Conservation (phyloP, 1,139 yeast species). For the Citeromyces siamensis region DNA sequence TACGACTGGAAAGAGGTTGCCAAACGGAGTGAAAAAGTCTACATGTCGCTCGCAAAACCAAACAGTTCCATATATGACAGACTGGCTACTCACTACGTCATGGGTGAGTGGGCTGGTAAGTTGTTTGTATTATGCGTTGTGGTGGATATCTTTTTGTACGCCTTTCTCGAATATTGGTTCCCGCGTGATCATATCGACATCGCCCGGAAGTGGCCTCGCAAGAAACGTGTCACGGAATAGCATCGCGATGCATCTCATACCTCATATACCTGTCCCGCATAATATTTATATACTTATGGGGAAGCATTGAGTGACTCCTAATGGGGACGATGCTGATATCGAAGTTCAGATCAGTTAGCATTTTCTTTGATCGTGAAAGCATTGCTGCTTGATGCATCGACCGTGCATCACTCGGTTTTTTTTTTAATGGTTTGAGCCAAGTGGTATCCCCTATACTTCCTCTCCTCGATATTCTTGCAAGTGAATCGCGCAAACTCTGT, state of each 20-base stretch:
- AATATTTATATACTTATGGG: conserved; percentile 2
- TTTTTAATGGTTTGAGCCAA: not conserved
- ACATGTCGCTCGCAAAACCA: conserved; percentile 25
- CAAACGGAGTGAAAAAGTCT: conserved; percentile 70
- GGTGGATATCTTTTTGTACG: conserved; percentile 59
- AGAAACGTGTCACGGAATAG: not conserved
- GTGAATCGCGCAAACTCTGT: conserved; percentile 18
- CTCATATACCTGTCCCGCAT: not conserved
- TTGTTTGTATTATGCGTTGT: conserved; percentile 68
- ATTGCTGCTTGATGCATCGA: not conserved
- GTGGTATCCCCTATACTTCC: not conserved
- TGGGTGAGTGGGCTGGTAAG: conserved; percentile 81
- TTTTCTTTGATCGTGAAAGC: not conserved
- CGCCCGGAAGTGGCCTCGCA: conserved; percentile 71
- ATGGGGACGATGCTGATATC: conserved; percentile 1
- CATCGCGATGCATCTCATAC: not conserved
- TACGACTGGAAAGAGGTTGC: conserved; percentile 95
- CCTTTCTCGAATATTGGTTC: conserved; percentile 53
- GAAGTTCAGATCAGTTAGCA: not conserved
- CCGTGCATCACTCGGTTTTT: not conserved
- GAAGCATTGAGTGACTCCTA: conserved; percentile 2
- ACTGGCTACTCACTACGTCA: conserved; percentile 50
- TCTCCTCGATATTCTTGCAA: conserved; percentile 4
- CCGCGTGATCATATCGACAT: conserved; percentile 60
- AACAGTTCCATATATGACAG: conserved; percentile 27